Conservation (phyloP, 129 eudicot species). For the Helichrysum umbraculigerum region DNA sequence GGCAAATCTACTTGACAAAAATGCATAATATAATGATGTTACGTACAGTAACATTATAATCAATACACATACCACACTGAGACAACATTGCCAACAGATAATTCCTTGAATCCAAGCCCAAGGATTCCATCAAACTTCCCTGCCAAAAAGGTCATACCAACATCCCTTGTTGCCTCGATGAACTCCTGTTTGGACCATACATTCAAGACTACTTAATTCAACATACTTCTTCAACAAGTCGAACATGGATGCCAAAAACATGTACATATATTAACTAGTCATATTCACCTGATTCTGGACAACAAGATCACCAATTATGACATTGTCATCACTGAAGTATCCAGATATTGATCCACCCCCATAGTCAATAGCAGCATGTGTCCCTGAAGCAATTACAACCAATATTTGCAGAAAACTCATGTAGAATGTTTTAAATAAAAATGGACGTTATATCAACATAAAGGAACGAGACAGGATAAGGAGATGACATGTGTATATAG, state of each 20-base stretch:
- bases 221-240: background rate
- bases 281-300: slow-evolving; percentile 52
- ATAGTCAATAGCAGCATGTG: slow-evolving; percentile 59
- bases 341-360: slow-evolving; percentile 65
- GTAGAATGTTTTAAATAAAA: too few species aligned
- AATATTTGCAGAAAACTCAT: background rate
- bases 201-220: background rate
- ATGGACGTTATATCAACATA: too few species aligned
- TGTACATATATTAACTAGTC: background rate
- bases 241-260: background rate
- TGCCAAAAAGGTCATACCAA: slow-evolving; percentile 41
- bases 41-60: too few species aligned
- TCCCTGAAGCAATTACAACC: slow-evolving; percentile 42
- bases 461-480: too few species aligned
- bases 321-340: slow-evolving; percentile 59
- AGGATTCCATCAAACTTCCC: slow-evolving; percentile 67
- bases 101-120: slow-evolving; percentile 69
- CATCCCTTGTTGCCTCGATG: slow-evolving; percentile 54
- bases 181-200: slow-evolving; percentile 40
- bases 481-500: too few species aligned
- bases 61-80: slow-evolving; percentile 51
- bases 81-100: slow-evolving; percentile 42
- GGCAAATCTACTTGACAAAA: background rate
- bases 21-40: too few species aligned
- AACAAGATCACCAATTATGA: slow-evolving; percentile 41